phyloP scores from a whole-genome alignment of 352 stramenopile genomes.

The Globisporangium recalcitrans region DNA sequence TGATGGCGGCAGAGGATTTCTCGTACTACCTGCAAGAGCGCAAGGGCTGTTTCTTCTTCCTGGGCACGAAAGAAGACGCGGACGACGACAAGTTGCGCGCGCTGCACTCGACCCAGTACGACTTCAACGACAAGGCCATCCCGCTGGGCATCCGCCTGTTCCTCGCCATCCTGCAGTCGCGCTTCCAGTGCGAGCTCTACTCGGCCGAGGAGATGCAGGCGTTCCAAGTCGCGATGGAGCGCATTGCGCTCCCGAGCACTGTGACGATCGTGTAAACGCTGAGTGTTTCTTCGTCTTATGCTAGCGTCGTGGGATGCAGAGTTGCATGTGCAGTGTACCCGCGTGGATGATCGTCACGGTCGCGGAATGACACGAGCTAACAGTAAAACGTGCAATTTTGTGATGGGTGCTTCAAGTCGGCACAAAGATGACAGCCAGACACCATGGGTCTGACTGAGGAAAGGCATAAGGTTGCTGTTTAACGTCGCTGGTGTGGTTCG shows the following conservation, averaged over 20 bases:
- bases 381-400: no score
- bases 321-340: no score
- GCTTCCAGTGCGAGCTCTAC: slow-evolving; percentile 62
- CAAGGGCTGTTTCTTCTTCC: slow-evolving; percentile 84
- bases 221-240: slow-evolving; percentile 76
- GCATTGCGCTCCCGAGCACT: slow-evolving; percentile 36
- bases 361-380: no score
- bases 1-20: slow-evolving; percentile 96
- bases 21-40: slow-evolving; percentile 83
- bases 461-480: no score
- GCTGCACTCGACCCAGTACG: slow-evolving; percentile 75
- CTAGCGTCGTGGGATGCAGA: background rate
- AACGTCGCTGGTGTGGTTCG: no score
- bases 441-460: no score
- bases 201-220: slow-evolving; percentile 64
- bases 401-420: no score
- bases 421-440: no score
- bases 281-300: background rate
- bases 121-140: slow-evolving; percentile 84
- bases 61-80: slow-evolving; percentile 68
- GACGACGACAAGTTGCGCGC: slow-evolving; percentile 51
- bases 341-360: no score
- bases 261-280: slow-evolving; percentile 31
- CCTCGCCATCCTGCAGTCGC: slow-evolving; percentile 62
- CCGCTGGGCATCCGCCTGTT: slow-evolving; percentile 81